Conservation (phyloP, 2,329 filamentous ascomycete genomes). For the Bipolaris cookei region DNA sequence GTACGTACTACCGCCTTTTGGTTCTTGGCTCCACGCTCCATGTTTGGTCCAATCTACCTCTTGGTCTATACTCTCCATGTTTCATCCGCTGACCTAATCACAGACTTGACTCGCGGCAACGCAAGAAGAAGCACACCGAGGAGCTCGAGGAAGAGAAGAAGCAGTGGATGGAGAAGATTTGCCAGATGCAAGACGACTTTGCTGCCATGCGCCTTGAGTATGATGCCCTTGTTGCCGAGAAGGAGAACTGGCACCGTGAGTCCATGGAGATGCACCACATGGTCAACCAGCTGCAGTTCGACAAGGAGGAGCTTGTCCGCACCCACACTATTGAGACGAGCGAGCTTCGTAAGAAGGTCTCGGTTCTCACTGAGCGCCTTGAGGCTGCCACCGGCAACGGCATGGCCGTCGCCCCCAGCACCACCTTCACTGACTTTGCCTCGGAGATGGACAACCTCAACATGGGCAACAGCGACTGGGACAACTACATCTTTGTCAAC, state of each 20-base stretch:
- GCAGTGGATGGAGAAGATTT: constrained; percentile 78
- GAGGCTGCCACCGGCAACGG: constrained; percentile 60
- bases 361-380: constrained; percentile 75
- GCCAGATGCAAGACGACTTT: constrained; percentile 79
- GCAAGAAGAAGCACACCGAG: constrained; percentile 98
- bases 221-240: constrained; percentile 54
- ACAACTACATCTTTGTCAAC: constrained; percentile 78
- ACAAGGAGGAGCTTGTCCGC: constrained; percentile 91
- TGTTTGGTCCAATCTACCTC: constrained; percentile 37
- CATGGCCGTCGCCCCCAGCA: constrained; percentile 60
- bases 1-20: constrained; percentile 62
- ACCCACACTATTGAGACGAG: constrained; percentile 88
- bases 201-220: constrained; percentile 69
- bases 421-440: constrained; percentile 74
- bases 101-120: constrained; percentile 92
- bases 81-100: constrained; percentile 46
- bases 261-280: constrained; percentile 77
- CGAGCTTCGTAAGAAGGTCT: constrained; percentile 90
- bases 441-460: constrained; percentile 82
- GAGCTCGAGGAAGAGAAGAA: constrained; percentile 97
- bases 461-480: constrained; percentile 80
- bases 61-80: constrained; percentile 40
- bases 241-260: constrained; percentile 74
- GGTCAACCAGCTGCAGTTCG: constrained; percentile 76
- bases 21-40: constrained; percentile 52